These are phyloP conservation scores for Mycosphaerella arachidis DNA, from an alignment of 2,329 filamentous ascomycete species.

Conservation along the genomic window DNA sequence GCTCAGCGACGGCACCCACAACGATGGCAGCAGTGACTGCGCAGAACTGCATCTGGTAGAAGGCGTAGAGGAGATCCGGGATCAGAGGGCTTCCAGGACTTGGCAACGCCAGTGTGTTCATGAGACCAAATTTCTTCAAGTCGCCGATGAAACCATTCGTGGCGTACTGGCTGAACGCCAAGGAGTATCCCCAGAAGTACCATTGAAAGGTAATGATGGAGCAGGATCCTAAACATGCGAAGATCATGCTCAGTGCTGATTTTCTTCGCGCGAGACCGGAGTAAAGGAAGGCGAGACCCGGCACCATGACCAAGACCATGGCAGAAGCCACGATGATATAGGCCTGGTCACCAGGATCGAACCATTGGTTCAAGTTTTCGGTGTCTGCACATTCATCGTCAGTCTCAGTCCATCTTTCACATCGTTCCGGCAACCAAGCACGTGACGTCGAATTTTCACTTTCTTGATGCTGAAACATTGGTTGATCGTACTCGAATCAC, in stretches of 20 bases:
- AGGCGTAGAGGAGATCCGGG: constrained; percentile 84
- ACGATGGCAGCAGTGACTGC: constrained; percentile 87
- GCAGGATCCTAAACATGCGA: constrained; percentile 92
- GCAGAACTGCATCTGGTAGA: constrained; percentile 99
- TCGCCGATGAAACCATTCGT: constrained; percentile 90
- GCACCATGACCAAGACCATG: constrained; percentile 95
- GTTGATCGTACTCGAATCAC: constrained; percentile 67
- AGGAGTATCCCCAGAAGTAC: constrained; percentile 99
- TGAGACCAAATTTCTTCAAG: constrained; percentile 81
- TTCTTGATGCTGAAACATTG: not conserved
- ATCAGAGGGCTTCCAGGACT: constrained; percentile 84
- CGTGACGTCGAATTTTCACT: constrained; percentile 8
- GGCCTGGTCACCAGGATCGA: constrained; percentile 82
- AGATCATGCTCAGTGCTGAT: constrained; percentile 93
- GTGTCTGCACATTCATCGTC: constrained; percentile 50
- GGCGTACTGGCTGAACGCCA: constrained; percentile 78
- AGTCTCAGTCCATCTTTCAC: constrained; percentile 1
- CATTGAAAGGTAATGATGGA: constrained; percentile 94
- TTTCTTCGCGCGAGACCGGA: constrained; percentile 96
- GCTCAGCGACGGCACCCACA: constrained; percentile 87
- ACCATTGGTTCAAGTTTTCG: constrained; percentile 96
- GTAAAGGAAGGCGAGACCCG: constrained; percentile 95
- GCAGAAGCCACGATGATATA: constrained; percentile 86
- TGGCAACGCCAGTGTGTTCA: constrained; percentile 75
- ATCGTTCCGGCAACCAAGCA: constrained; percentile 10